Conservation (phyloP, 768 basidiomycete genomes). For the Trametes cinnabarina region DNA sequence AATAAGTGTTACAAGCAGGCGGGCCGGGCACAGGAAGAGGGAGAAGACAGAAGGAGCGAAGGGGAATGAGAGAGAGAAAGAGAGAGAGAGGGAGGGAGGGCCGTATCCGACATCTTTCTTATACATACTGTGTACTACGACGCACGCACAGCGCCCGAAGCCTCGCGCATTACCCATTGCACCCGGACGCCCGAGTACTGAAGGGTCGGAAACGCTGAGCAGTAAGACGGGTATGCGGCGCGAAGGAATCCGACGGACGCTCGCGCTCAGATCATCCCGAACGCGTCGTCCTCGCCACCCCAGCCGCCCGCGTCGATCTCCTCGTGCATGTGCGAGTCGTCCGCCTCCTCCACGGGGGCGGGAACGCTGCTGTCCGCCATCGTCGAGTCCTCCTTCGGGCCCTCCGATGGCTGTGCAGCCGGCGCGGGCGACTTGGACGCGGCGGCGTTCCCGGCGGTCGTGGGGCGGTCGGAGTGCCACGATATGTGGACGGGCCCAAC, state of each 20-base stretch:
- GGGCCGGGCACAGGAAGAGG: too few species aligned
- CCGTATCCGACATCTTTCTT: neutral
- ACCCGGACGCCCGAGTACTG: neutral
- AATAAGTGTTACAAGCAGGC: constrained; percentile 9
- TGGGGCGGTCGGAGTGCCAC: constrained; percentile 52
- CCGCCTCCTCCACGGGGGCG: constrained; percentile 24
- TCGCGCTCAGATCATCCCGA: constrained; percentile 55
- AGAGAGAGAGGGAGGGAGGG: neutral
- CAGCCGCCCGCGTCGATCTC: constrained; percentile 66
- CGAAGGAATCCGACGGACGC: neutral
- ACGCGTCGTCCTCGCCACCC: constrained; percentile 72
- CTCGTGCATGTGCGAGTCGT: constrained; percentile 43
- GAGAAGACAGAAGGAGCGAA: too few species aligned
- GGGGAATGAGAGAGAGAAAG: neutral
- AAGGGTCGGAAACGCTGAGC: neutral
- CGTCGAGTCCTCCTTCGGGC: constrained; percentile 23
- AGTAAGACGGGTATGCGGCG: neutral
- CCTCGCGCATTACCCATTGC: neutral
- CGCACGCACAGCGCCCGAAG: neutral
- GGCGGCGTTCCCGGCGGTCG: constrained; percentile 1
- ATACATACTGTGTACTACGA: neutral
- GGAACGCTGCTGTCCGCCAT: constrained; percentile 26
- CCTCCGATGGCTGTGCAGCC: constrained; percentile 1
- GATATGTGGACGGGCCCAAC: constrained; percentile 64
- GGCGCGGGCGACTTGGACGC: constrained; percentile 14